These are phyloP conservation scores for Fusarium sp. DNA, from an alignment of 2,329 filamentous ascomycete genomes.

Conservation along the genomic window DNA sequence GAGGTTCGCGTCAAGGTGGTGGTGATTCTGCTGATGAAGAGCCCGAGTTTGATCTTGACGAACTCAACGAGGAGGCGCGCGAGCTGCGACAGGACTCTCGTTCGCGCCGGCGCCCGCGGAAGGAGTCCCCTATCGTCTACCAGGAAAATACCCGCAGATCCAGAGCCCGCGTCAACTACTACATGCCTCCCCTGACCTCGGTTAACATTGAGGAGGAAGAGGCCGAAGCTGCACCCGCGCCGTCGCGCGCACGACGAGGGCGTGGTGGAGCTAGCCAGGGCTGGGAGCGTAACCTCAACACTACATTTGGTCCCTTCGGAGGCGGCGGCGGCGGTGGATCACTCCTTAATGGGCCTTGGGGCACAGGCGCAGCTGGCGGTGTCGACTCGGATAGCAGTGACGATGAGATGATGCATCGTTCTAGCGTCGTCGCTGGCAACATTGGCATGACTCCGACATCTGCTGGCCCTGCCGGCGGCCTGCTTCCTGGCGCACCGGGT, in stretches of 20 bases:
- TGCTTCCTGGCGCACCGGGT: conserved; percentile 57
- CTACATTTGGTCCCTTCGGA: conserved; percentile 92
- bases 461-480: conserved; percentile 59
- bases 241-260: conserved; percentile 75
- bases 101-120: conserved; percentile 63
- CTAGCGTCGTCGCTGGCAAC: conserved; percentile 64
- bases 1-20: conserved; percentile 60
- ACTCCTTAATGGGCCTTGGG: conserved; percentile 80
- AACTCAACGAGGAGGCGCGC: conserved; percentile 74
- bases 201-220: conserved; percentile 79
- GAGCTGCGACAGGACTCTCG: conserved; percentile 69
- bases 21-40: conserved; percentile 69
- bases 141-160: conserved; percentile 66
- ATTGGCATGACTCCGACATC: conserved; percentile 71
- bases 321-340: conserved; percentile 81
- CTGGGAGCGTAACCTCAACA: conserved; percentile 87
- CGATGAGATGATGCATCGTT: conserved; percentile 82
- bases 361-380: conserved; percentile 78
- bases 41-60: conserved; percentile 70
- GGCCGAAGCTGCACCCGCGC: conserved; percentile 75
- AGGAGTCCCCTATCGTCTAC: conserved; percentile 68
- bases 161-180: conserved; percentile 81
- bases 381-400: conserved; percentile 97
- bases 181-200: conserved; percentile 77
- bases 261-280: conserved; percentile 67